Base-by-base conservation (phyloP, 352 stramenopile species). In the Globisporangium camurandrum region DNA sequence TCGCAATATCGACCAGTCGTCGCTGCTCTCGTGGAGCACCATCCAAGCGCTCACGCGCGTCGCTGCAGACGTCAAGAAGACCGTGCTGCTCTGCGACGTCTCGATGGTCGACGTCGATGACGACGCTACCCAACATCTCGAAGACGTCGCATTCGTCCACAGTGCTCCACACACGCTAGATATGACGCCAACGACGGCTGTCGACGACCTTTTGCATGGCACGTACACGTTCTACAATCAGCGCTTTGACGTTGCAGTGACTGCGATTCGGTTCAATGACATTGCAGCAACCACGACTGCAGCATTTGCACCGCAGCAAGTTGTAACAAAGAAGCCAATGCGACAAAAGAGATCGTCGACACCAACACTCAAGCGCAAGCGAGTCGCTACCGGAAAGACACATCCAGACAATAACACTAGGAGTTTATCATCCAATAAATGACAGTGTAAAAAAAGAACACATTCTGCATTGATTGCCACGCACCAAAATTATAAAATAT, bases 31-130 rank as follows among this genome's bases (percentile, higher is more conserved):
- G 8, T 88, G 79, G 79, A 66, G 74, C 31, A 60, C 54, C 16
- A 55, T 88, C 17, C 80, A 91, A 51, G 69, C 71, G 27, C 65
- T 86, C 43, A 88, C 80, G n/a, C 75, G 76, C 22, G 61, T 91
- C 28, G 74, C 75, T 17, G 72, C 70, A 10, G 80, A 91, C 53
- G 76, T 86, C 11, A 91, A 88, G 61, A 91, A 91, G 69, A 86
- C 75, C 0, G 70, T 88, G 24, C 43, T 88, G 19, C 19, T 88
- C 26, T 87, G 72, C 27, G 61, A 79, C 36, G 67, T 87, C 28
- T n/a, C n/a, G n/a, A 2, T 16, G 1, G 1, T 6, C 33, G 19
- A 4, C 36, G 31, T 12, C 20, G n/a, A 12, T 17, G 34, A 31
- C 43, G n/a, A 27, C 19, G 17, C 17, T 9, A 16, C 16, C 39